Base-by-base conservation (phyloP, 129 eudicot genomes). In the Erigeron canadensis region DNA sequence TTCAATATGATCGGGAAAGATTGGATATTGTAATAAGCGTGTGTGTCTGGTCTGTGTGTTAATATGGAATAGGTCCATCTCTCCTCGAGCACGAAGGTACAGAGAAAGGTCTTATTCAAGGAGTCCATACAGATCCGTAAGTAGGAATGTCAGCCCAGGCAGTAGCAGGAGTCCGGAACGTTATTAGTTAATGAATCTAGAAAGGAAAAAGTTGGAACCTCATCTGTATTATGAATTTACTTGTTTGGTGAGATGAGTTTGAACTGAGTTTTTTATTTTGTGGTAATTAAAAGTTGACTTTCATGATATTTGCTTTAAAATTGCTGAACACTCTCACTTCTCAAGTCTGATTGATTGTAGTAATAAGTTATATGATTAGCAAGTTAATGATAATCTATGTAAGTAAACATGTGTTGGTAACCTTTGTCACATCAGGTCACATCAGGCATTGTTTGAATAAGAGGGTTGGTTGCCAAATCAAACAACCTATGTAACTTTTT, bases 51-150 rank as follows among this genome's bases (percentile, higher is more conserved):
- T n/a, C n/a, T n/a, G n/a, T n/a, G 42, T 8, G 69, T 9, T 5
- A 56, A 74, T 62, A 47, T 67, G 67, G 38, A 51, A 76, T 79
- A 87, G 91, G 83, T 90, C 96, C 16, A 62, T 84, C 53, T 89
- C 93, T 1, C 90, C 96, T 1, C 67, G 73, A 51, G 86, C 46
- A 2, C 39, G 71, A 59, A 73, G 88, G 55, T 84, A 86, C 58
- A 67, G 86, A 71, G 88, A 63, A 63, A 79, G 88, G 75, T 87
- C 83, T 2, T 87, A 87, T 63, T 80, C 84, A 4, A 66, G 86
- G 76, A 87, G 81, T 42, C 86, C 85, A 4, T 77, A 75, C 73
- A 61, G 80, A n/a, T 85, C 87, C 4, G 78, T 86, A 79, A 85
- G 90, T 58, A 55, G 74, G 69, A 86, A 89, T 59, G 66, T 34